These are phyloP conservation scores for Aspergillus cavernicola DNA, from an alignment of 495 filamentous ascomycete genomes.

Conservation along the genomic window DNA sequence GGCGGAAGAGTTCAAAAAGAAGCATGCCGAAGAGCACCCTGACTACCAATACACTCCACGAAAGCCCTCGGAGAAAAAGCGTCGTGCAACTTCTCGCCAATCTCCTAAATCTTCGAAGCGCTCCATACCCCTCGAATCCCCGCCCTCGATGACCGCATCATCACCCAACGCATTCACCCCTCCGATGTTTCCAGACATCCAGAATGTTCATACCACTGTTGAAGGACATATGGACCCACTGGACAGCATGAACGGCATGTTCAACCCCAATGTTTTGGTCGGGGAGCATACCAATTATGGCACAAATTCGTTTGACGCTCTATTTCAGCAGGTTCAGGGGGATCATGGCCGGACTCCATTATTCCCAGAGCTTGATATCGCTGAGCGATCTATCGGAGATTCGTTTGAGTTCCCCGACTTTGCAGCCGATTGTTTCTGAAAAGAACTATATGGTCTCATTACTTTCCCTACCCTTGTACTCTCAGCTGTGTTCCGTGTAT, in stretches of 20 bases:
- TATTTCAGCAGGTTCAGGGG: slow-evolving; percentile 18
- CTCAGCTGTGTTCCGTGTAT: neutral
- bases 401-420: slow-evolving; percentile 19
- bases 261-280: neutral
- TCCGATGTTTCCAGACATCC: slow-evolving; percentile 4
- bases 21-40: slow-evolving; percentile 41
- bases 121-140: slow-evolving; percentile 2
- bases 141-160: neutral
- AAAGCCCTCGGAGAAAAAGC: slow-evolving; percentile 45
- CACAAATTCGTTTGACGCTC: slow-evolving; percentile 10
- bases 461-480: neutral
- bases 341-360: slow-evolving; percentile 6
- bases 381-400: slow-evolving; percentile 5
- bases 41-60: slow-evolving; percentile 49
- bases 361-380: neutral
- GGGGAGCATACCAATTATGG: slow-evolving; percentile 12
- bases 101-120: slow-evolving; percentile 8
- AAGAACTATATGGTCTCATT: neutral
- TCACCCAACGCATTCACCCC: slow-evolving; percentile 6
- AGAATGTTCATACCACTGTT: neutral
- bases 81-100: slow-evolving; percentile 25
- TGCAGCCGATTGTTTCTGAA: slow-evolving; percentile 15
- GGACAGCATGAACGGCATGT: neutral
- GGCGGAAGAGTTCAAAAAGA: slow-evolving; percentile 36
- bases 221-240: neutral